These are phyloP conservation scores for Microcyclospora tardicrescens DNA, from an alignment of 2,329 filamentous ascomycete species.

Conservation along the genomic window DNA sequence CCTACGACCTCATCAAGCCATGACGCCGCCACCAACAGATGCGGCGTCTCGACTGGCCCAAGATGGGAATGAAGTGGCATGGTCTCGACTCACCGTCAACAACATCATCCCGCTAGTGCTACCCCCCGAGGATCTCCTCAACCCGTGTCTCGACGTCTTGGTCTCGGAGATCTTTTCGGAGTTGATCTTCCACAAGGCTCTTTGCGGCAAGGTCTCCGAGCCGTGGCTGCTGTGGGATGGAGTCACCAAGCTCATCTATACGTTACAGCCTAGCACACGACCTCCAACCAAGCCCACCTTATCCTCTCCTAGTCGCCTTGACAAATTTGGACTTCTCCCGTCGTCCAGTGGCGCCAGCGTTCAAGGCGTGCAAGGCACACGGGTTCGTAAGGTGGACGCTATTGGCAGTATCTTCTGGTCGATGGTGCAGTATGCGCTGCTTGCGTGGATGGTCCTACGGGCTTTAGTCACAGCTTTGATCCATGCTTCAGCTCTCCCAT, in stretches of 20 bases:
- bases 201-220: constrained; percentile 70
- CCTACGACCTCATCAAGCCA: constrained; percentile 64
- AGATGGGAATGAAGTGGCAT: constrained; percentile 63
- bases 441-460: constrained; percentile 44
- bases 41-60: constrained; percentile 38
- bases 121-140: constrained; percentile 84
- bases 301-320: constrained; percentile 33
- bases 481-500: constrained; percentile 54
- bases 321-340: constrained; percentile 44
- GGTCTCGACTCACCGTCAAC: constrained; percentile 79
- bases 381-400: constrained; percentile 3
- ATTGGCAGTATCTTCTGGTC: constrained; percentile 27
- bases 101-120: constrained; percentile 70
- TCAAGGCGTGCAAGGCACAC: not conserved
- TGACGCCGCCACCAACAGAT: constrained; percentile 59
- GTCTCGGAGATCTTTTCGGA: constrained; percentile 82
- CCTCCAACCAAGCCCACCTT: constrained; percentile 10
- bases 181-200: constrained; percentile 70
- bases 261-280: constrained; percentile 20
- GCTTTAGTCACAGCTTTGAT: constrained; percentile 51
- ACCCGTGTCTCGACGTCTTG: constrained; percentile 68
- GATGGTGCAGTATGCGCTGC: constrained; percentile 38
- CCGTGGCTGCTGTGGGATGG: constrained; percentile 82
- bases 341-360: constrained; percentile 5
- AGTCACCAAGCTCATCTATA: constrained; percentile 55